Evolutionary conservation across 2,329 filamentous ascomycete genomes (phyloP).

Genomic region (Neofusicoccum cordaticola): DNA sequence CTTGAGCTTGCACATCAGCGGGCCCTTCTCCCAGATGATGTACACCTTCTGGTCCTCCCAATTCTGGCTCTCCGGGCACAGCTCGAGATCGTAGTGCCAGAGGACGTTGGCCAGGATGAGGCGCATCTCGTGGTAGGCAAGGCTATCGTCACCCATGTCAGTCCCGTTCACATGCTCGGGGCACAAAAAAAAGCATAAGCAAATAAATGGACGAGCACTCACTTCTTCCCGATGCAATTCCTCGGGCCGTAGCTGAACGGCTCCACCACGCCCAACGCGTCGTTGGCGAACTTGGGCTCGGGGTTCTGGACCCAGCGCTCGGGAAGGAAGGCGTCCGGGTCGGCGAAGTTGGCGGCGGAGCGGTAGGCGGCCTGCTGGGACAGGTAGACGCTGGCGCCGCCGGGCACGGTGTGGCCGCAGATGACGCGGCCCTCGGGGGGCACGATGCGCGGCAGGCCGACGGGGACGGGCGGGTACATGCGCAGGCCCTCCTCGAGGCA

Average conservation of each 20-base stretch:
- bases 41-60: constrained; percentile 34
- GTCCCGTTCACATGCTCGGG: not conserved
- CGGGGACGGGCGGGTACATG: constrained; percentile 42
- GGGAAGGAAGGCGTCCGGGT: constrained; percentile 37
- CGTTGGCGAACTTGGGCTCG: constrained; percentile 12
- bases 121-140: constrained; percentile 43
- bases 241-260: constrained; percentile 34
- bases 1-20: constrained; percentile 32
- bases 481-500: constrained; percentile 43
- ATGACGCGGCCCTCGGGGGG: constrained; percentile 37
- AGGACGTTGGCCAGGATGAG: constrained; percentile 38
- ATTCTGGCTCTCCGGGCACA: constrained; percentile 31
- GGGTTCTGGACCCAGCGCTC: constrained; percentile 39
- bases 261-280: constrained; percentile 34
- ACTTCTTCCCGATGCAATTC: too few species aligned
- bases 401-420: constrained; percentile 36
- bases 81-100: constrained; percentile 39
- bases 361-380: constrained; percentile 17
- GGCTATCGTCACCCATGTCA: constrained; percentile 21
- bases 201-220: not conserved
- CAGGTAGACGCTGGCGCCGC: constrained; percentile 19
- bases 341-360: constrained; percentile 31
- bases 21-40: constrained; percentile 38
- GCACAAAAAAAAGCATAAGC: too few species aligned
- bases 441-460: constrained; percentile 33